phyloP scores from a whole-genome alignment of 2,329 filamentous ascomycete species.

The Plectosphaerella sp. region DNA sequence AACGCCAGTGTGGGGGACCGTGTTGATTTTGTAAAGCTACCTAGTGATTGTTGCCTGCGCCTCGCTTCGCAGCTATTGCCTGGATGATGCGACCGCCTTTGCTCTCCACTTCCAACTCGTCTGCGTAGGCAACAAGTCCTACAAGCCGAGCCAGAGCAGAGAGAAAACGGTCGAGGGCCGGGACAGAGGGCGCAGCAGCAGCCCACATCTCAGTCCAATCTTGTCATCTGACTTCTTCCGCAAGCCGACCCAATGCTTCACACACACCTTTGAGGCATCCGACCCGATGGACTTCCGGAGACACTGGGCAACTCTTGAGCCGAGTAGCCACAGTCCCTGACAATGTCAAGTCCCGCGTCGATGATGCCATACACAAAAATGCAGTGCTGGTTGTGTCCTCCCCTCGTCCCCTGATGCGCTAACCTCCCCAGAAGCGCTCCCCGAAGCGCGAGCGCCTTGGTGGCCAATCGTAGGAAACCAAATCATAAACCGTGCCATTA shows the following conservation, averaged over 20 bases:
- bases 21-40: not conserved
- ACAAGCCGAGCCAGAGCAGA: too few species aligned
- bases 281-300: too few species aligned
- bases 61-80: too few species aligned
- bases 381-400: too few species aligned
- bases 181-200: not conserved
- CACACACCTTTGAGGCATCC: slow-evolving; percentile 2
- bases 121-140: too few species aligned
- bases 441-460: slow-evolving; percentile 18
- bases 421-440: slow-evolving; percentile 31
- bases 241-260: slow-evolving; percentile 5
- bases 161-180: not conserved
- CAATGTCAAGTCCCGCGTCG: too few species aligned
- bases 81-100: too few species aligned
- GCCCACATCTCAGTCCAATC: not conserved
- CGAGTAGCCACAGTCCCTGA: too few species aligned
- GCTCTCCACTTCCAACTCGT: too few species aligned
- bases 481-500: slow-evolving; percentile 8
- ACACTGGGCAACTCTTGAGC: too few species aligned
- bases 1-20: too few species aligned
- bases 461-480: slow-evolving; percentile 11
- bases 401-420: not conserved
- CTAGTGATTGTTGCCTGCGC: not conserved
- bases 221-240: not conserved
- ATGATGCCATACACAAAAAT: too few species aligned